Percentiles rank a stretch among this genome's conserved stretches.
phyloP scores from a whole-genome alignment of 2,329 filamentous ascomycete species.

The Cytospora paraplurivora region DNA sequence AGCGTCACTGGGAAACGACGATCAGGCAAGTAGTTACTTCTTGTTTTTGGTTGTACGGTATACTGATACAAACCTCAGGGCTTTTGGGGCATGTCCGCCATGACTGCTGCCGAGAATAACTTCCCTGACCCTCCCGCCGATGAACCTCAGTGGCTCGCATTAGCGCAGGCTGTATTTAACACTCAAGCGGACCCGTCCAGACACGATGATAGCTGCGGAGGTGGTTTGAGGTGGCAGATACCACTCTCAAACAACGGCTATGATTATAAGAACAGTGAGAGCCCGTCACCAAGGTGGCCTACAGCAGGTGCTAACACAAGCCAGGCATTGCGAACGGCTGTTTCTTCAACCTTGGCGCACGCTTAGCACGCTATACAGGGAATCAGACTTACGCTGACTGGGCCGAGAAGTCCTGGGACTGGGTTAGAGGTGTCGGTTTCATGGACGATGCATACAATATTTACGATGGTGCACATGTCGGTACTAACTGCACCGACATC shows the following conservation, averaged over 20 bases:
- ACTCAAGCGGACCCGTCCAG: slow-evolving; percentile 74
- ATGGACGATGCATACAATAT: slow-evolving; percentile 62
- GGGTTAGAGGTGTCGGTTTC: slow-evolving; percentile 61
- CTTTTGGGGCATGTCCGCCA: slow-evolving; percentile 72
- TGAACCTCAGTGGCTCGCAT: slow-evolving; percentile 67
- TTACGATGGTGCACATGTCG: slow-evolving; percentile 62
- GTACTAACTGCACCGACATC: slow-evolving; percentile 56
- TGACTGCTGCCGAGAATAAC: slow-evolving; percentile 70
- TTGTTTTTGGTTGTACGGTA: background rate
- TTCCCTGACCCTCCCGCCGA: slow-evolving; percentile 61
- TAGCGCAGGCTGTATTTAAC: slow-evolving; percentile 82
- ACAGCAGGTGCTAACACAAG: background rate
- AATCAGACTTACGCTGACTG: slow-evolving; percentile 77
- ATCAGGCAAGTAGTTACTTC: slow-evolving; percentile 51
- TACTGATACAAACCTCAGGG: slow-evolving; percentile 46
- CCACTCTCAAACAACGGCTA: slow-evolving; percentile 81
- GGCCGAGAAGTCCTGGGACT: slow-evolving; percentile 74
- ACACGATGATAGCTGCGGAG: slow-evolving; percentile 64
- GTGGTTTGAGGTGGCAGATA: slow-evolving; percentile 83
- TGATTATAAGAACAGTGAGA: slow-evolving; percentile 60
- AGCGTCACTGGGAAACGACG: slow-evolving; percentile 70
- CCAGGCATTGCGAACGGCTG: slow-evolving; percentile 50
- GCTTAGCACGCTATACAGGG: slow-evolving; percentile 70
- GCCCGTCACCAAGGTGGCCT: background rate
- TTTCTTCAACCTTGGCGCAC: slow-evolving; percentile 57